A percentile compares a stretch with the other conserved stretches of the same genome.
These are phyloP conservation scores for Blastobotrys chiropterorum DNA, from an alignment of 805 yeast genomes.

Conservation along the genomic window DNA sequence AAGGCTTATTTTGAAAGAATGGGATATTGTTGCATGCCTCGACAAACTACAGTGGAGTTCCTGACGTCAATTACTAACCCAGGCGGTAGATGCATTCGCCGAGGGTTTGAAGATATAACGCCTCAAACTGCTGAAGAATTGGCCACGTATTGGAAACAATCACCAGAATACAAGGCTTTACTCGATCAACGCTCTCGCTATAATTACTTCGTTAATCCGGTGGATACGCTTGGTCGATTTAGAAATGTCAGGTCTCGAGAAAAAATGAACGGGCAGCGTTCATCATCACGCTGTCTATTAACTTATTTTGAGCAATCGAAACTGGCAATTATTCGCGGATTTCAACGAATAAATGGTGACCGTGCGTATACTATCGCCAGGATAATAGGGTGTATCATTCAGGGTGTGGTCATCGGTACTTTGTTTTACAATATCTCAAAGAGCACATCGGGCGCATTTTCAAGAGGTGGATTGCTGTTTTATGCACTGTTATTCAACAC, in stretches of 20 bases:
- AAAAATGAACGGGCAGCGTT: slow-evolving; percentile 34
- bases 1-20: slow-evolving; percentile 52
- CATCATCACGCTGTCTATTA: slow-evolving; percentile 39
- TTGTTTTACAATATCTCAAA: slow-evolving; percentile 49
- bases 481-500: slow-evolving; percentile 57
- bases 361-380: slow-evolving; percentile 42
- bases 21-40: slow-evolving; percentile 61
- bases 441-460: slow-evolving; percentile 50
- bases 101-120: slow-evolving; percentile 45
- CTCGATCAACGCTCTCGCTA: slow-evolving; percentile 41
- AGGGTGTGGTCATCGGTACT: slow-evolving; percentile 58
- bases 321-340: slow-evolving; percentile 45
- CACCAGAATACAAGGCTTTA: slow-evolving; percentile 39
- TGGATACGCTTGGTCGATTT: slow-evolving; percentile 32
- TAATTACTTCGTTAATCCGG: slow-evolving; percentile 21
- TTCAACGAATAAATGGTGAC: slow-evolving; percentile 53
- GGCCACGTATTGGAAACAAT: slow-evolving; percentile 49
- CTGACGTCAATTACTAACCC: slow-evolving; percentile 67
- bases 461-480: slow-evolving; percentile 58
- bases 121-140: slow-evolving; percentile 63
- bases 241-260: slow-evolving; percentile 34
- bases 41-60: slow-evolving; percentile 68
- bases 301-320: slow-evolving; percentile 44
- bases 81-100: slow-evolving; percentile 43
- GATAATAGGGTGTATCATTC: slow-evolving; percentile 43